Base-by-base conservation (phyloP, 2,329 filamentous ascomycete species). In the Trichoderma afroharzianum region DNA sequence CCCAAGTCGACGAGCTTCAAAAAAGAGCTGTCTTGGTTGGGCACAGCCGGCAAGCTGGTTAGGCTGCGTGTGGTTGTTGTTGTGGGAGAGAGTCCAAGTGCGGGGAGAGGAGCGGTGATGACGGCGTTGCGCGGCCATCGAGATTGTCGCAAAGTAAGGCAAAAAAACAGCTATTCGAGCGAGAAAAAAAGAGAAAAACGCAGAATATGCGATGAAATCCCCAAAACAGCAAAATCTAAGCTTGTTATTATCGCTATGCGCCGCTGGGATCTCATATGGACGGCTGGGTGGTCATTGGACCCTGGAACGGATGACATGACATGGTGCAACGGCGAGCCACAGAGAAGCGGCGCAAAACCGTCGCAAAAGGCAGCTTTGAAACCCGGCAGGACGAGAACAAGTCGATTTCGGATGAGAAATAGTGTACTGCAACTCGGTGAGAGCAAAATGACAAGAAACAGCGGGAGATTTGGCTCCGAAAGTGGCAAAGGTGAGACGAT, bases 401-500 rank as follows among this genome's bases (percentile, higher is more conserved):
- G 11, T 14, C 3, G 24, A 36, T 55, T n/a, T 18, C 32, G 30
- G 9, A 33, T 6, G 24, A 21, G n/a, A 26, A 26, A 53, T 28
- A 7, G 15, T 24, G 36, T 18, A n/a, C 11, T 28, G n/a, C 24
- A 15, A 53, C 12, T 30, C 28, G 24, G 28, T 14, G 18, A 61
- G 50, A 21, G 7, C 28, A 18, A 36, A 11, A 61, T 50, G 57
- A 4, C 39, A 43, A 24, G 59, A 53, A 28, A 69, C 11, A 36
- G 28, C 18, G 39, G 32, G n/a, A 58, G 58, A 26, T 63, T 24
- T 63, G 33, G 26, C 36, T 30, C 43, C 47, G 24, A 36, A 28
- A n/a, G 63, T 62, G 70, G 70, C 70, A 24, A 71, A 47, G 43
- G 58, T 71, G 61, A 62, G 63, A 62, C 43, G 39, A 57, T 61